Evolutionary conservation across 2,329 filamentous ascomycete species (phyloP).

Genomic region (Aspergillus quadricinctus): DNA sequence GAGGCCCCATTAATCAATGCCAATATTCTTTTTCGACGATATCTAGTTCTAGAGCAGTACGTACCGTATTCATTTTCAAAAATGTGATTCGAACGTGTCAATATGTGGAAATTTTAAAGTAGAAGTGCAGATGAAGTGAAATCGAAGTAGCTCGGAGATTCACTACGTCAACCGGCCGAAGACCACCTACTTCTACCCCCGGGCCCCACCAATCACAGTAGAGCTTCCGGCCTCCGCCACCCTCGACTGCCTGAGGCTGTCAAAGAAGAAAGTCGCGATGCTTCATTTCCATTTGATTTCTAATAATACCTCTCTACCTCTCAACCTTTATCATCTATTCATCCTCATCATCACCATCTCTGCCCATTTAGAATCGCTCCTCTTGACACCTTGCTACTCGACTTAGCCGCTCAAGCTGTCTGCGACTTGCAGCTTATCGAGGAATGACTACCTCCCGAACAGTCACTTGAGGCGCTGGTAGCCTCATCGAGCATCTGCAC

Average conservation of each 20-base stretch:
- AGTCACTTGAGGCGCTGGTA: constrained; percentile 17
- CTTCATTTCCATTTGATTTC: neutral
- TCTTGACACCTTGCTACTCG: neutral
- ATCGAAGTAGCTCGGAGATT: constrained; percentile 1
- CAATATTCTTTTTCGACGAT: neutral
- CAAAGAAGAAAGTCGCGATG: constrained; percentile 4
- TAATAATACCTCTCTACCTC: neutral
- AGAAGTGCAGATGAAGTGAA: constrained; percentile 1
- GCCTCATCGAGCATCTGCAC: constrained; percentile 11
- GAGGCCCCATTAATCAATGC: neutral
- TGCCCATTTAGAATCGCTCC: neutral
- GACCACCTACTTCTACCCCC: neutral
- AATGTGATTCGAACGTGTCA: neutral
- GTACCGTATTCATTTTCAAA: constrained; percentile 51
- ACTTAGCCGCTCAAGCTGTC: neutral
- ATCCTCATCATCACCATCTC: neutral
- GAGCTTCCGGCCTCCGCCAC: neutral
- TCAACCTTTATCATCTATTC: neutral
- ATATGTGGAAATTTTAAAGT: neutral
- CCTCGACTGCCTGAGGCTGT: constrained; percentile 21
- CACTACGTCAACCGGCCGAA: constrained; percentile 18
- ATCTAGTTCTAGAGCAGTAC: constrained; percentile 11
- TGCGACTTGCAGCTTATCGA: constrained; percentile 6
- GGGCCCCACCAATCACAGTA: constrained; percentile 9
- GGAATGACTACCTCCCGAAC: constrained; percentile 6